Evolutionary conservation across 345 rosid genomes (phyloP).

Genomic region (Pistacia atlantica): DNA sequence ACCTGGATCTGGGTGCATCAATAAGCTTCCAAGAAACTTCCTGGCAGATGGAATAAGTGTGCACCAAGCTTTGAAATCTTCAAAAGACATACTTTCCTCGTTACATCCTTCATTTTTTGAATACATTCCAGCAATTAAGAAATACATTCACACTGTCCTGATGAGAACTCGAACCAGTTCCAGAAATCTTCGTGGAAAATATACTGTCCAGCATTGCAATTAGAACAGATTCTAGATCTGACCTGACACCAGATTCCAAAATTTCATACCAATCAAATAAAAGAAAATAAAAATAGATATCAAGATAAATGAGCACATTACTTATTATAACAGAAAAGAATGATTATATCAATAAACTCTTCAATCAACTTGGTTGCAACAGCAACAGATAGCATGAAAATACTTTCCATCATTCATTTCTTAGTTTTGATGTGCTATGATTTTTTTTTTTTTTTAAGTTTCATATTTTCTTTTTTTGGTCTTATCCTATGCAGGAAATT

Average conservation of each 20-base stretch:
- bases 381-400: too few species aligned
- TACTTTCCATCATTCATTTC: too few species aligned
- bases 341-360: too few species aligned
- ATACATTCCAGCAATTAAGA: constrained; percentile 62
- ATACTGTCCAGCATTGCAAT: constrained; percentile 47
- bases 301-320: background rate
- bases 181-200: constrained; percentile 41
- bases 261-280: constrained; percentile 14
- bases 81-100: constrained; percentile 68
- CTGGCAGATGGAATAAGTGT: constrained; percentile 62
- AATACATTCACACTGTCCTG: constrained; percentile 47
- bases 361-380: background rate
- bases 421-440: too few species aligned
- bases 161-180: constrained; percentile 34
- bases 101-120: constrained; percentile 42
- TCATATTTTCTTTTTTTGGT: too few species aligned
- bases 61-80: constrained; percentile 80
- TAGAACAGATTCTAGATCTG: constrained; percentile 64
- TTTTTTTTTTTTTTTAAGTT: too few species aligned
- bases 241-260: constrained; percentile 47
- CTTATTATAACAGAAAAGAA: background rate
- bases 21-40: constrained; percentile 82
- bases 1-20: constrained; percentile 72
- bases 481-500: too few species aligned
- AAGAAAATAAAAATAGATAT: constrained; percentile 3